A percentile compares a stretch with the other conserved stretches of the same genome.
Conservation (phyloP, 2,329 filamentous ascomycete species). For the Pseudogymnoascus sp. region DNA sequence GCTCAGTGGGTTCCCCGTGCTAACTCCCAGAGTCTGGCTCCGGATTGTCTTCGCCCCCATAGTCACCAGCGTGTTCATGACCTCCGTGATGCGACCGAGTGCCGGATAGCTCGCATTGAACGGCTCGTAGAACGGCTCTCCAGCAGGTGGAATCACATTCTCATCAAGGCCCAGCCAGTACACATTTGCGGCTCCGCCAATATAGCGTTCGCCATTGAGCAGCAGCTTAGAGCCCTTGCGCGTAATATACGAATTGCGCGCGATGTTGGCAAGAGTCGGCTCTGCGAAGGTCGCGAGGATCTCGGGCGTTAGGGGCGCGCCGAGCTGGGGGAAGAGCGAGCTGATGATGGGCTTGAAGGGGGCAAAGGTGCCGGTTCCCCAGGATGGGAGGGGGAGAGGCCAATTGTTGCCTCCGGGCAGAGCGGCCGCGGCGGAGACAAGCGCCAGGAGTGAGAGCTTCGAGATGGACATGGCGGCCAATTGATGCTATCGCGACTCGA, state of each 20-base stretch:
- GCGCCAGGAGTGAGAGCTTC: slow-evolving; percentile 30
- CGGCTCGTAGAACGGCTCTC: slow-evolving; percentile 38
- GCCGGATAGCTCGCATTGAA: slow-evolving; percentile 40
- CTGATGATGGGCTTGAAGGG: slow-evolving; percentile 66
- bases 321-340: slow-evolving; percentile 13
- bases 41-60: slow-evolving; percentile 40
- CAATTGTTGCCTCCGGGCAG: slow-evolving; percentile 95
- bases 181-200: slow-evolving; percentile 40
- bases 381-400: slow-evolving; percentile 77
- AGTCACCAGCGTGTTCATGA: slow-evolving; percentile 37
- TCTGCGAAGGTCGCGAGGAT: slow-evolving; percentile 18
- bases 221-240: slow-evolving; percentile 32
- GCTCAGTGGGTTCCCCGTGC: slow-evolving; percentile 40
- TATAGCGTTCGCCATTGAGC: slow-evolving; percentile 35
- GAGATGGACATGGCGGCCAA: slow-evolving; percentile 51
- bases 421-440: slow-evolving; percentile 44
- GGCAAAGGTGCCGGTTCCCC: slow-evolving; percentile 85
- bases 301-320: slow-evolving; percentile 17
- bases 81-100: slow-evolving; percentile 38
- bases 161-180: slow-evolving; percentile 46
- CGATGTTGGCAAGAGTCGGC: slow-evolving; percentile 15
- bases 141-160: slow-evolving; percentile 38
- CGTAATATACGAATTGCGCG: slow-evolving; percentile 25
- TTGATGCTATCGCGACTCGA: slow-evolving; percentile 4
- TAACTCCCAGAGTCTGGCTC: slow-evolving; percentile 40